Conservation (phyloP, 495 filamentous ascomycete genomes). For the Xylaria venustula region DNA sequence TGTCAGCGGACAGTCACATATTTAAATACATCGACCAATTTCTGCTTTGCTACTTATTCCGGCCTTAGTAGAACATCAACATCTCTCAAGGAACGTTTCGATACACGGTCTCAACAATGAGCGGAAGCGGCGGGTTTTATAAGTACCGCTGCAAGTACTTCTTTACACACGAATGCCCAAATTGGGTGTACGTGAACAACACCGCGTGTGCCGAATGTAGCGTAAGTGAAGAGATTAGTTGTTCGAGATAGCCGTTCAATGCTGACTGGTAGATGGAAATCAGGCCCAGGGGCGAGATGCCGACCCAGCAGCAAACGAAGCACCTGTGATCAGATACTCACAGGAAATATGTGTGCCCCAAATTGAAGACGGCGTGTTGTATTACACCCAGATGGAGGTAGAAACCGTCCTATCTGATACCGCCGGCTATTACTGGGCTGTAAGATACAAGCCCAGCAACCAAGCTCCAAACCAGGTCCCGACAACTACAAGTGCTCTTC, state of each 20-base stretch:
- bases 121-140: constrained; percentile 57
- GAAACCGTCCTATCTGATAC: constrained; percentile 25
- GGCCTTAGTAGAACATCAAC: background rate
- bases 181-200: constrained; percentile 63
- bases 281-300: constrained; percentile 50
- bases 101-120: constrained; percentile 39
- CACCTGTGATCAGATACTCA: constrained; percentile 25
- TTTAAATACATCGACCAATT: background rate
- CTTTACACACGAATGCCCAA: constrained; percentile 54
- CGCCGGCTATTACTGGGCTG: constrained; percentile 30
- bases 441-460: constrained; percentile 25
- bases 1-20: constrained; percentile 19
- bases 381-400: constrained; percentile 47
- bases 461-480: constrained; percentile 25
- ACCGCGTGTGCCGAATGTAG: constrained; percentile 56
- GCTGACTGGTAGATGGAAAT: constrained; percentile 14
- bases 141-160: constrained; percentile 64
- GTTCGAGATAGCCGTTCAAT: background rate
- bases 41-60: background rate
- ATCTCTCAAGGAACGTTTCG: background rate
- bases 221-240: constrained; percentile 39
- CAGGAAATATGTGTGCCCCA: constrained; percentile 41
- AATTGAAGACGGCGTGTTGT: constrained; percentile 41
- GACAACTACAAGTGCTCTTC: constrained; percentile 38
- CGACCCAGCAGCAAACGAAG: constrained; percentile 27